A percentile compares a stretch with the other conserved stretches of the same genome.
Evolutionary conservation across 2,329 filamentous ascomycete species (phyloP).

Genomic region (Clonostachys rosea): DNA sequence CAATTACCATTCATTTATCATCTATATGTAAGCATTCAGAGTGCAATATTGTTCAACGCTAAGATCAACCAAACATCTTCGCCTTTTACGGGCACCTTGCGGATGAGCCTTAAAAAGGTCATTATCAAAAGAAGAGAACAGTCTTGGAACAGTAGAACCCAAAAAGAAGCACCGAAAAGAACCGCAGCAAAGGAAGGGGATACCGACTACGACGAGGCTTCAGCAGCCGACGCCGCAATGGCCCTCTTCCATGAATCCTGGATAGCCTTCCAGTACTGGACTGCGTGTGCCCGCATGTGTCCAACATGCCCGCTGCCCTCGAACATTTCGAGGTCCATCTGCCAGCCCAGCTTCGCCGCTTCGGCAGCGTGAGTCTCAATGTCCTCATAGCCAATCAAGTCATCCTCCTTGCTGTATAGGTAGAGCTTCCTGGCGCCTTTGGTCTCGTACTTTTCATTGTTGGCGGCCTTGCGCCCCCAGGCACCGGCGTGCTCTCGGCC

Average conservation of each 20-base stretch:
- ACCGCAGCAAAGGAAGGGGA: too few species aligned
- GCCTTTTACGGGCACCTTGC: too few species aligned
- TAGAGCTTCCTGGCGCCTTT: slow-evolving; percentile 42
- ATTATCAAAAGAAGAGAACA: too few species aligned
- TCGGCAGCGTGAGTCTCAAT: slow-evolving; percentile 48
- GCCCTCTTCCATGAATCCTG: slow-evolving; percentile 14
- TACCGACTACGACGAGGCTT: too few species aligned
- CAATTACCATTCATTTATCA: too few species aligned
- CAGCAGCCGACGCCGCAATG: not conserved
- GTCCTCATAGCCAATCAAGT: slow-evolving; percentile 50
- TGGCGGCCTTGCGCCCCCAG: slow-evolving; percentile 27
- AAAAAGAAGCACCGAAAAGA: too few species aligned
- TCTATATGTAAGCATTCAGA: too few species aligned
- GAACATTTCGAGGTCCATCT: slow-evolving; percentile 45
- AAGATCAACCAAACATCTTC: too few species aligned
- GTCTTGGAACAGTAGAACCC: too few species aligned
- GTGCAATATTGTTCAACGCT: too few species aligned
- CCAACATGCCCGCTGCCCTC: slow-evolving; percentile 56
- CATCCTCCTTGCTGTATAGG: slow-evolving; percentile 53
- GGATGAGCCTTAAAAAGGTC: too few species aligned
- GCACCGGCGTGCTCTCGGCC: slow-evolving; percentile 33
- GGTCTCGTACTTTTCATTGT: slow-evolving; percentile 27
- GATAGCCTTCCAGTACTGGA: slow-evolving; percentile 52
- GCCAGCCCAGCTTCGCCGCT: slow-evolving; percentile 41
- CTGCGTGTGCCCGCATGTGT: slow-evolving; percentile 51